Evolutionary conservation across 768 basidiomycete species (phyloP), one percentile per base, ranked within the genome.

Genomic region (Tulasnella sp.): DNA sequence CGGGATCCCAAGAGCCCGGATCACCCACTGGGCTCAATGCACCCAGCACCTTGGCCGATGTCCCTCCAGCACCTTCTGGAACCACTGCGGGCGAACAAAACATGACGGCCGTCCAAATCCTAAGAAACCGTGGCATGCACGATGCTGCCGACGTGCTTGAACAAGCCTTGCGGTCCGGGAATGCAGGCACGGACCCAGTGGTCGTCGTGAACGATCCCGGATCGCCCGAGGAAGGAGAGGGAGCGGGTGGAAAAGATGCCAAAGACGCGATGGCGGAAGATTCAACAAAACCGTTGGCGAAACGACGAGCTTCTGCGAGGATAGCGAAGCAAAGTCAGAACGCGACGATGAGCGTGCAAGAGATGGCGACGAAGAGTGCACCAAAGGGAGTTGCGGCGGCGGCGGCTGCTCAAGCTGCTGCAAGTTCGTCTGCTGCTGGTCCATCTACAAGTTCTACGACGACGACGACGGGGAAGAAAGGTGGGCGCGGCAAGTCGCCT

Each of bases 321-420:
- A 37, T 78, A 45, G 77, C 77, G 37, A 68, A 68, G 49, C 77
- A 78, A 58, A 68, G 74, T 71, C 75, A 76, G 52, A 12, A 76
- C 36, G 64, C 38, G 67, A 76, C 64, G 38, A 76, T 76, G 37
- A 69, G 40, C 38, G 39, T 54, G 38, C 75, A 76, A 40, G 75
- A 76, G 40, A 38, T 76, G 58, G 75, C 52, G 6, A 76, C 58
- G 17, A 37, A 38, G 36, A 77, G 42, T 52, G 77, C 76, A 0
- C 77, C 77, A 4, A 54, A 69, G 34, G 40, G 75, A 4, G 76
- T 67, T 76, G 74, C 73, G 37, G 40, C 76, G 7, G 45, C 29
- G 15, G 72, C 76, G 22, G 64, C 77, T 17, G 49, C 52, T 34
- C 42, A 38, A 12, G 54, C 77, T 36, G 39, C 54, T 29, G 68